Conservation (phyloP, 306 rosid genomes). For the Vigna trinervia region DNA sequence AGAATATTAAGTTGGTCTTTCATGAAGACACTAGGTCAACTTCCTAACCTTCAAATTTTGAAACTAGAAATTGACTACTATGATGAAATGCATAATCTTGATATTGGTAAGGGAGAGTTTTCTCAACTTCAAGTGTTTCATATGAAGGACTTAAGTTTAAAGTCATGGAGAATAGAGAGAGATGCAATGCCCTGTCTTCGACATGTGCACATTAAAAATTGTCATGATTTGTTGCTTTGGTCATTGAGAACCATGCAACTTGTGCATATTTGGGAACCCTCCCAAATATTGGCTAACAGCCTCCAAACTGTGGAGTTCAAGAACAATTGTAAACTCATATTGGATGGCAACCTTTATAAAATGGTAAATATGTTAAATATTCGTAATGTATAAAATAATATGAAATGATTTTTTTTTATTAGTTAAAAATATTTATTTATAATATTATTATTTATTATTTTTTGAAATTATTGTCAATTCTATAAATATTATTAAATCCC, state of each 20-base stretch:
- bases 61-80: not conserved
- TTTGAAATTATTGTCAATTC: too few relatives aligned
- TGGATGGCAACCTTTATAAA: too few relatives aligned
- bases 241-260: not conserved
- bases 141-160: not conserved
- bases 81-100: not conserved
- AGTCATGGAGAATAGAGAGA: not conserved
- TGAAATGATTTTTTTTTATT: too few relatives aligned
- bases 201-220: not conserved
- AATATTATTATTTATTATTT: too few relatives aligned
- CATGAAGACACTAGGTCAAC: not conserved
- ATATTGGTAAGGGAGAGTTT: not conserved
- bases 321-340: not conserved
- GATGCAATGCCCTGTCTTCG: conserved; percentile 15
- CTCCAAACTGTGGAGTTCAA: not conserved
- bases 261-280: not conserved
- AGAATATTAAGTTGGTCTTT: too few relatives aligned
- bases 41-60: conserved; percentile 32
- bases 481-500: too few relatives aligned
- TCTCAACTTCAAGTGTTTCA: conserved; percentile 8
- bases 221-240: not conserved
- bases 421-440: too few relatives aligned
- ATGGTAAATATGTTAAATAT: too few relatives aligned
- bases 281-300: not conserved
- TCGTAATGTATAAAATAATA: too few relatives aligned